Conservation (phyloP, 441 rosid species). For the Rhodomyrtus psidioides region DNA sequence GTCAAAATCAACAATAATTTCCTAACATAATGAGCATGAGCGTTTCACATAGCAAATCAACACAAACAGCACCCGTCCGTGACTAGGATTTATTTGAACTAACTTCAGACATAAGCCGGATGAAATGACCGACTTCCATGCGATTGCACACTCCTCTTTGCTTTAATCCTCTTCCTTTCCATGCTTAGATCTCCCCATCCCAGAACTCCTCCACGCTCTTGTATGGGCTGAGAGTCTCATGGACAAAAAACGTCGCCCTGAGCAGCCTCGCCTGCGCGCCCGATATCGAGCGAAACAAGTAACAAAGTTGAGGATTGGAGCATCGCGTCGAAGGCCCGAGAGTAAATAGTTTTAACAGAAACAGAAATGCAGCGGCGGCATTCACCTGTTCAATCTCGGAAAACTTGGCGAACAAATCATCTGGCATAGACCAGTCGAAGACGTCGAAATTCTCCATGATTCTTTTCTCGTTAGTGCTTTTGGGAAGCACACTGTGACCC, state of each 20-base stretch:
- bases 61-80: neutral
- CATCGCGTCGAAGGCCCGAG: neutral
- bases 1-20: too few relatives aligned
- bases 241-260: conserved; percentile 43
- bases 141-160: neutral
- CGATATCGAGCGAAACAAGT: neutral
- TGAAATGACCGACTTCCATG: neutral
- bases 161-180: neutral
- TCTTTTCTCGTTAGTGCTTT: conserved; percentile 54
- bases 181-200: conserved; percentile 76
- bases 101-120: neutral
- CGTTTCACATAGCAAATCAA: neutral
- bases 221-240: conserved; percentile 49
- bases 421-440: conserved; percentile 69
- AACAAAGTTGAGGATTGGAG: neutral
- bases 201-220: conserved; percentile 63
- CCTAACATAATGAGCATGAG: neutral
- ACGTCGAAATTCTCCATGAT: conserved; percentile 63
- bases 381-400: conserved; percentile 71
- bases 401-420: conserved; percentile 48
- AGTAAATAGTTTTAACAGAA: neutral
- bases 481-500: conserved; percentile 83
- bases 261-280: conserved; percentile 54
- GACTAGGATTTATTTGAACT: neutral
- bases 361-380: neutral